Evolutionary conservation across 192 early-diverging fungal species (phyloP), one percentile per base, ranked within the genome.

Genomic region (Chytriomyces sp.): DNA sequence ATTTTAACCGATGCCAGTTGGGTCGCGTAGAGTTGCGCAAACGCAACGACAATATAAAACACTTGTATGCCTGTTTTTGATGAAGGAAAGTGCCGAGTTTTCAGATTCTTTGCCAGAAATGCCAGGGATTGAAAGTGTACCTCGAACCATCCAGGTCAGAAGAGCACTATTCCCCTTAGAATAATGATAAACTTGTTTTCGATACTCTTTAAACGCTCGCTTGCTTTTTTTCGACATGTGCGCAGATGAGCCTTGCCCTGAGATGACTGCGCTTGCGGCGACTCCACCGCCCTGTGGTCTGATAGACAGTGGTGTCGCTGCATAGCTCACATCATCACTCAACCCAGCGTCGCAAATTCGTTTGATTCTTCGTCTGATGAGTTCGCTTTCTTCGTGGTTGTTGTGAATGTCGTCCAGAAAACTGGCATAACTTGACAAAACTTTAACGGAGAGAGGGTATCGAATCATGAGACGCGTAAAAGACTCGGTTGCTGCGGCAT

Each of bases 351-450:
- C 77, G 44, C 69, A 70, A 23, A 78, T 78, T 47, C 59, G 18
- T 60, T 78, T 78, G 48, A 78, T 78, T n/a, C 66, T 16, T 45
- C 63, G 24, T 46, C 59, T 53, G 28, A 78, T 72, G 11, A 45
- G 28, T 28, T 78, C 66, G 61, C 68, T 62, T 48, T 78, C 77
- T 23, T 78, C 77, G 23, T 70, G 67, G 69, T 78, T 78, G 48
- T 78, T 78, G 61, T 78, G 77, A 44, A 78, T 78, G 13, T 78
- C 69, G n/a, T 70, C 77, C 5, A 78, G 62, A 50, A 78, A 78
- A 6, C 43, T 62, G 48, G 77, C 77, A 64, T 78, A 78, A 28
- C 59, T 61, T n/a, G 24, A 16, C 6, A 78, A 48, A 16, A 78
- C 69, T 46, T 59, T 70, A 6, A 78, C 69, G 13, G 77, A 78